Evolutionary conservation across 1,284 basidiomycete genomes (phyloP), one percentile per base, ranked within the genome.

Genomic region (Kwoniella shivajii): DNA sequence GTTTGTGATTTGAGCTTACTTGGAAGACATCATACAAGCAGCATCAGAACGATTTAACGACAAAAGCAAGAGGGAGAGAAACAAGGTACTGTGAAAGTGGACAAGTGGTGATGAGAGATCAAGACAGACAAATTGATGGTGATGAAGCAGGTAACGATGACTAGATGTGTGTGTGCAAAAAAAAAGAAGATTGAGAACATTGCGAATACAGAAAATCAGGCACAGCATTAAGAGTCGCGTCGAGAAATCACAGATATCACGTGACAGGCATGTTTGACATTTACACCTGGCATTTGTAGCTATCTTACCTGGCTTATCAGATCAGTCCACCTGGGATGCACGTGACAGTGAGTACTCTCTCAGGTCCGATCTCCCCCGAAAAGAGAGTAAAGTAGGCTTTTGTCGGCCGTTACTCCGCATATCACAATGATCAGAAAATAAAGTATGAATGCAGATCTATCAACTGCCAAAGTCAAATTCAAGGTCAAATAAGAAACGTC

Each of bases 211-310:
- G 26, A 29, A 46, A 48, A 5, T 53, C 56, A 57, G 56, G 56
- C 50, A 57, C 56, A 30, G 24, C n/a, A 34, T 27, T 18, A 30
- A 43, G 22, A 42, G 39, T 36, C 48, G 54, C 51, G 51, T 54
- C 51, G 36, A 37, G 31, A 53, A 42, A 41, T 52, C 50, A 48
- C 41, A 22, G 36, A 36, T n/a, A 26, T 53, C 45, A 48, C 45
- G 49, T 52, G 56, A 52, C 16, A 29, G 14, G n/a, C n/a, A 13
- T 22, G 27, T 7, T 34, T 2, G 6, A 24, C 2, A 3, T 4
- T 6, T 20, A 43, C 37, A 39, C 37, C n/a, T 39, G 37, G 37
- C 37, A 39, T 39, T 39, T 9, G 22, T 39, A n/a, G 5, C 18
- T 39, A n/a, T n/a, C n/a, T n/a, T n/a, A n/a, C n/a, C n/a, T n/a